phyloP scores from a whole-genome alignment of 1,284 basidiomycete species.

The Cerioporus squamosus region DNA sequence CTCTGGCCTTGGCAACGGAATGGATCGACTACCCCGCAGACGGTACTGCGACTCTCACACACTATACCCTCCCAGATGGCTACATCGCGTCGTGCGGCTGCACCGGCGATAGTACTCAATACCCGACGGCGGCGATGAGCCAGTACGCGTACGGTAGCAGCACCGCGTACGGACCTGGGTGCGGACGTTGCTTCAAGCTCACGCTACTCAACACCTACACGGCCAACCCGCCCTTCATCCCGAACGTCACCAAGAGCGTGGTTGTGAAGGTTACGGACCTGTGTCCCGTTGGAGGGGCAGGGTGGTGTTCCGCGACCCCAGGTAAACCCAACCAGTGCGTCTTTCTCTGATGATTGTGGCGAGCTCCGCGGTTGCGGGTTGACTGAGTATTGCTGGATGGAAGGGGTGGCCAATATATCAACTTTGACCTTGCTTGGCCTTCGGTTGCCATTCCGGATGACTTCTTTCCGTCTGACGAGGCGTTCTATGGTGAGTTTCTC shows the following conservation, averaged over 20 bases:
- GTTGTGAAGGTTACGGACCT: conserved; percentile 77
- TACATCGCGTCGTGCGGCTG: conserved; percentile 70
- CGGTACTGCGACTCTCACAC: conserved; percentile 37
- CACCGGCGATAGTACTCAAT: conserved; percentile 67
- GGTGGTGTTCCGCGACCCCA: conserved; percentile 73
- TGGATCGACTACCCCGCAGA: conserved; percentile 62
- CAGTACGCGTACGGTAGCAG: conserved; percentile 79
- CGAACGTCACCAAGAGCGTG: conserved; percentile 60
- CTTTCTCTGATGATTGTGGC: not conserved
- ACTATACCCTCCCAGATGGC: conserved; percentile 44
- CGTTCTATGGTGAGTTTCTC: conserved; percentile 54
- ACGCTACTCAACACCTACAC: conserved; percentile 71
- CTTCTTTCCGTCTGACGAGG: conserved; percentile 73
- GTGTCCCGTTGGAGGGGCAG: conserved; percentile 61
- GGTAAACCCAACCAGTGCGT: conserved; percentile 63
- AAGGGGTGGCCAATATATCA: conserved; percentile 70
- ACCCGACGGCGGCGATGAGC: conserved; percentile 76
- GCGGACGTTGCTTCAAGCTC: conserved; percentile 78
- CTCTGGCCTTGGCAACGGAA: conserved; percentile 20
- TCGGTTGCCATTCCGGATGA: conserved; percentile 68
- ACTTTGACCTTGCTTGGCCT: conserved; percentile 80
- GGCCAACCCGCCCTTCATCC: conserved; percentile 71
- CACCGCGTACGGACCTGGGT: conserved; percentile 71
- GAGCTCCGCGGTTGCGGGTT: too few species aligned
- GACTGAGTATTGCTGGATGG: not conserved